Evolutionary conservation across 106 monocot species (phyloP), one percentile per base, ranked within the genome.

Genomic region (Phalaenopsis aphrodite): DNA sequence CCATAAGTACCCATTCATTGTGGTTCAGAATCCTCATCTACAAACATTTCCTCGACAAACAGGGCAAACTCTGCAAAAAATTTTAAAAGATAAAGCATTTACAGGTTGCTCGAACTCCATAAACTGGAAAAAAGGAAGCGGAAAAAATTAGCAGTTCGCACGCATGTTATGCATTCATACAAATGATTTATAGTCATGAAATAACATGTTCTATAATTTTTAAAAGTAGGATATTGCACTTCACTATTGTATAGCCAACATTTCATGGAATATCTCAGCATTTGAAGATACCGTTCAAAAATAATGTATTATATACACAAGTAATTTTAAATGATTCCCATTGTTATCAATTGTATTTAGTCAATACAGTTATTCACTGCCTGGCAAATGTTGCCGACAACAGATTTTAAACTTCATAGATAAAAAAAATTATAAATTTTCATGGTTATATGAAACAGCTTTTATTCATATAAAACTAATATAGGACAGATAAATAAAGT

Each of bases 1-100:
- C n/a, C 5, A 6, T 19, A 5, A 42, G 18, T 74, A 19, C 1
- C 15, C 18, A 18, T 43, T 74, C 74, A 45, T 43, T 2, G 43
- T 43, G 36, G 74, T 19, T 17, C 19, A 74, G 18, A 74, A 42
- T 9, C 19, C 38, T 71, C 38, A 71, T 71, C 37, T 39, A 12
- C 71, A 71, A 38, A 74, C 43, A 74, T 74, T 74, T 74, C 74
- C 43, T 42, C 74, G 41, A 43, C 74, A 74, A 74, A 74, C 74
- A 42, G 74, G 74, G 17, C 74, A 74, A n/a, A 74, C 74, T 43
- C 74, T 74, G 74, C 41, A 74, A 74, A 42, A n/a, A 74, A 74
- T 7, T 39, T 69, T 10, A 21, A 38, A 39, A 37, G 58, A 30
- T 30, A 58, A 58, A 19, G 58, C 17, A 58, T 58, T 58, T 19